phyloP scores from a whole-genome alignment of 345 rosid species.

The Lepidium didymum region DNA sequence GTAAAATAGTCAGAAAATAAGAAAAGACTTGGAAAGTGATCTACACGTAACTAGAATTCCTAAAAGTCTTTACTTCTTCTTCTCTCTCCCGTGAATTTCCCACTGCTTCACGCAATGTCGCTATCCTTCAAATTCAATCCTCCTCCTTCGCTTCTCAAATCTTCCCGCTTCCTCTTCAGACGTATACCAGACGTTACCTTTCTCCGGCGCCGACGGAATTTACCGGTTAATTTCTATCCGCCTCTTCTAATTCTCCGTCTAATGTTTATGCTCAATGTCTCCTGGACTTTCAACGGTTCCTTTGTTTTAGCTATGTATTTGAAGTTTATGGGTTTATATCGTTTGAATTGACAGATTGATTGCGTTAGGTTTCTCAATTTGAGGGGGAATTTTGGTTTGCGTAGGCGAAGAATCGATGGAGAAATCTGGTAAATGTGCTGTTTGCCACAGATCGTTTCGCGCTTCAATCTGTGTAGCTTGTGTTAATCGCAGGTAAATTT shows the following conservation, averaged over 20 bases:
- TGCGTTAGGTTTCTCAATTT: neutral
- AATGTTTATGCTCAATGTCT: neutral
- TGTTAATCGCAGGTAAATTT: slow-evolving; percentile 67
- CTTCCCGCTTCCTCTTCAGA: slow-evolving; percentile 25
- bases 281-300: neutral
- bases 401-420: slow-evolving; percentile 33
- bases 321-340: neutral
- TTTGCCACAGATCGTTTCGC: slow-evolving; percentile 60
- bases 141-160: slow-evolving; percentile 8
- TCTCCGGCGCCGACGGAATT: slow-evolving; percentile 5
- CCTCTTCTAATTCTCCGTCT: too few relatives aligned
- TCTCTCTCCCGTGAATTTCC: neutral
- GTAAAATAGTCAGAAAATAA: neutral
- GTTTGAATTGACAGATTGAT: neutral
- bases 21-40: neutral
- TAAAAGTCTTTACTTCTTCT: neutral
- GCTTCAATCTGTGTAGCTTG: slow-evolving; percentile 67
- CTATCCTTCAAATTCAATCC: slow-evolving; percentile 8
- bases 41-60: slow-evolving; percentile 18
- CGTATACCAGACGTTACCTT: neutral
- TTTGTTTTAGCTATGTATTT: neutral
- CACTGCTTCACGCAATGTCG: slow-evolving; percentile 16
- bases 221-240: neutral
- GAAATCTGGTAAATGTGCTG: slow-evolving; percentile 44
- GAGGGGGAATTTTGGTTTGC: neutral